Base-by-base conservation (phyloP, 805 yeast genomes). In the Nakazawaea ambrosiae region DNA sequence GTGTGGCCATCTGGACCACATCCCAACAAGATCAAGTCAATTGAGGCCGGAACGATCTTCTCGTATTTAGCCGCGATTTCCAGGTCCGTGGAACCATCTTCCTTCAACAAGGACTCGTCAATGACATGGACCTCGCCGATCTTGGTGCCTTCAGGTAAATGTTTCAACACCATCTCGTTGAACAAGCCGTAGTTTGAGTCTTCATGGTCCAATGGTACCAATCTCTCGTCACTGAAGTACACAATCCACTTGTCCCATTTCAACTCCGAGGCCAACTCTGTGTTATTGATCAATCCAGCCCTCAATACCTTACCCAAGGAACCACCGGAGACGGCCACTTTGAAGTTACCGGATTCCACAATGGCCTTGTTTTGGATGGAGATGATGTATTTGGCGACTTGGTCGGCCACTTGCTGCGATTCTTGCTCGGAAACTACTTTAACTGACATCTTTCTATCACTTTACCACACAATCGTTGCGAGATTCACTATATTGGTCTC, bases 1-100 rank as follows among this genome's bases (percentile, higher is more conserved):
- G 96, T 88, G 58, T 88, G 97, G 27, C 96, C 97, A 53, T 88
- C 97, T 25, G 96, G 96, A 6, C 97, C 97, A 57, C 92, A 83
- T 17, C 97, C 97, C 45, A 88, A 68, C 39, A 87, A 63, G 17
- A 88, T 63, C 49, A 87, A 63, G 58, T 88, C 95, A 20, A 79
- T 51, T 42, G 58, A 52, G 17, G 49, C 53, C 8, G 90, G 86
- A 36, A 88, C 58, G 30, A 66, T 61, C 1, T 64, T 43, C 45
- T 73, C 80, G 57, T 88, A 88, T 33, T 72, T 79, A 14, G 53
- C 46, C 4, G 95, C 88, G 48, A 84, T 74, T 30, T 61, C 68
- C 30, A 69, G 70, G 38, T 67, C 68, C 3, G 60, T 60, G 23
- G 74, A 66, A 5, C 75, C 68, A 6, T 74, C 68, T 9, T 75